phyloP scores from a whole-genome alignment of 257 asterid species.

The Ilex aquifolium region DNA sequence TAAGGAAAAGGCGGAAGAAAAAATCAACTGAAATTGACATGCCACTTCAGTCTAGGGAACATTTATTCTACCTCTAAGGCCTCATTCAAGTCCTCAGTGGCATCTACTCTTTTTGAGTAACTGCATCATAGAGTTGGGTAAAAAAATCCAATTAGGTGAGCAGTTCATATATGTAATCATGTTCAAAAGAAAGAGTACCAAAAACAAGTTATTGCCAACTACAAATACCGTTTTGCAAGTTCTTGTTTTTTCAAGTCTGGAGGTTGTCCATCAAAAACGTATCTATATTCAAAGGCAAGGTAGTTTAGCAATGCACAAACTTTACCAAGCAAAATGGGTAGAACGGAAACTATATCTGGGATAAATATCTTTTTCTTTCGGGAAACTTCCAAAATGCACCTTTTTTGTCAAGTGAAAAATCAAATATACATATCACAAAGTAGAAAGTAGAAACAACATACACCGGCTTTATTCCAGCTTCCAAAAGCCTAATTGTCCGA shows the following conservation, averaged over 20 bases:
- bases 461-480: conserved; percentile 99
- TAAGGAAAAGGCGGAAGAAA: background rate
- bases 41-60: background rate
- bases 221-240: conserved; percentile 85
- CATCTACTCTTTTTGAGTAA: conserved; percentile 82
- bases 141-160: background rate
- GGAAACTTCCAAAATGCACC: no score
- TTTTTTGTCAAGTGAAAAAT: background rate
- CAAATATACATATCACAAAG: background rate
- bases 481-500: conserved; percentile 91
- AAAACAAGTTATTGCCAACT: conserved; percentile 2
- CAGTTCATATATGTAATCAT: background rate
- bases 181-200: background rate
- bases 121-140: conserved; percentile 31
- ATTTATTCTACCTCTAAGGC: conserved; percentile 66
- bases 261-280: conserved; percentile 95
- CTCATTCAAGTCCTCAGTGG: conserved; percentile 68
- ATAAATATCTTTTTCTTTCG: no score
- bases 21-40: background rate
- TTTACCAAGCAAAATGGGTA: conserved; percentile 7
- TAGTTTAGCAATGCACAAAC: conserved; percentile 6
- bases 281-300: conserved; percentile 34
- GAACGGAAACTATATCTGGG: conserved; percentile 4
- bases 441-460: conserved; percentile 27
- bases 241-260: conserved; percentile 95